Base-by-base conservation (phyloP, 331 rosid genomes). In the Telfairia occidentalis region DNA sequence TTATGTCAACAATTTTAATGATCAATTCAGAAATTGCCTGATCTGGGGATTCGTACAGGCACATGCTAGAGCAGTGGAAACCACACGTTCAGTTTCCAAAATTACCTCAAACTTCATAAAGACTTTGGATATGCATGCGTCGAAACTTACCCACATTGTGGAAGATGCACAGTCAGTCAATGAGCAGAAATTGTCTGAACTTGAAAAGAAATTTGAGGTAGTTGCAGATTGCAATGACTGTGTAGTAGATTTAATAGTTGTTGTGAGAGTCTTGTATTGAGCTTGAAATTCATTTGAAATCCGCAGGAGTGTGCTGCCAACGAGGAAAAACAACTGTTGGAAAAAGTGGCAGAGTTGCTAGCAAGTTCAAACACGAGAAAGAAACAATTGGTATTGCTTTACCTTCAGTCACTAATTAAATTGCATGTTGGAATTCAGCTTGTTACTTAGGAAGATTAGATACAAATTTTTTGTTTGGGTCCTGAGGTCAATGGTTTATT, bases 201-300 rank as follows among this genome's bases (percentile, higher is more conserved):
- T 95, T 80, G 99, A 95, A 83, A 85, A 85, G 86, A 92, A 95
- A 84, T 95, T 95, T 81, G 97, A 95, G 99, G 99, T 95, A 82
- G 67, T 57, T 84, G 66, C 75, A 30, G 46, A 37, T 58, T 13
- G 46, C 71, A 7, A 66, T 37, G 46, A 50, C 1, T 26, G 49
- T 69, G 70, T 19, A 30, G 37, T 30, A 26, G 55, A 60, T 59
- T 60, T 45, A 45, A 2, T 29, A 60, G 48, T 29, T 29, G n/a
- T 15, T 1, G 7, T n/a, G n/a, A n/a, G 26, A 70, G 73, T 40
- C 60, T 48, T 70, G 13, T n/a, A 48, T 9, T 28, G 40, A 48
- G 60, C 28, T 28, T n/a, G 9, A 6, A 12, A 13, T 70, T 43
- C 18, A 16, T 70, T 70, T 48, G 45, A 45, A 34, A n/a, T 63